phyloP scores from a whole-genome alignment of 2,329 filamentous ascomycete genomes.

The Fusarium oxysporum region DNA sequence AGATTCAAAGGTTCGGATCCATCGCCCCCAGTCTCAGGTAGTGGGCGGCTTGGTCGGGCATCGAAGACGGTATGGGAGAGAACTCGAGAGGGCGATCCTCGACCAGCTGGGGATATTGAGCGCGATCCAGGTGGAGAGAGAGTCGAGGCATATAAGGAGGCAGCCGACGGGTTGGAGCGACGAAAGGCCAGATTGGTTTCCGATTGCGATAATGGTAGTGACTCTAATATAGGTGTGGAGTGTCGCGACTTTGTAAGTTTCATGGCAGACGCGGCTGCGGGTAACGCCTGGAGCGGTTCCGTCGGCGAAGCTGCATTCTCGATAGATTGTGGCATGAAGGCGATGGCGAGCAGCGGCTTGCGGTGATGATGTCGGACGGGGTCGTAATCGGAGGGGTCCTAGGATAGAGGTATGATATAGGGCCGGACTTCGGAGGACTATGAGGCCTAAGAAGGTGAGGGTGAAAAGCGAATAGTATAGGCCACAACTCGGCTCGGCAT shows the following conservation, averaged over 20 bases:
- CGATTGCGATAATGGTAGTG: conserved; percentile 60
- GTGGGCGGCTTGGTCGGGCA: conserved; percentile 56
- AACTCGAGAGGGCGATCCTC: conserved; percentile 67
- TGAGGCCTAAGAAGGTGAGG: conserved; percentile 40
- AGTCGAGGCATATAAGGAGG: conserved; percentile 73
- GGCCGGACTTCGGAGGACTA: conserved; percentile 37
- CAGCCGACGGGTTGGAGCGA: conserved; percentile 66
- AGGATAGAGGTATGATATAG: conserved; percentile 3
- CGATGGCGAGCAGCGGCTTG: conserved; percentile 41
- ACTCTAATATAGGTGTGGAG: conserved; percentile 63
- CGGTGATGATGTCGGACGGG: conserved; percentile 15
- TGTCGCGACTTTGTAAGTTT: conserved; percentile 72
- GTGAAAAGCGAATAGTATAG: conserved; percentile 37
- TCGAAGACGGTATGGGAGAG: conserved; percentile 70
- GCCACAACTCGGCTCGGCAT: conserved; percentile 46
- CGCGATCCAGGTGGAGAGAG: conserved; percentile 76
- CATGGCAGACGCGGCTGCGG: conserved; percentile 70
- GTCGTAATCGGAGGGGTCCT: conserved; percentile 15
- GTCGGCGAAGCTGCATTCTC: conserved; percentile 69
- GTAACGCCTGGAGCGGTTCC: conserved; percentile 77
- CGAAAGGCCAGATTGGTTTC: conserved; percentile 66
- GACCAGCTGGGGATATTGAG: conserved; percentile 73
- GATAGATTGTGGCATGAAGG: conserved; percentile 75
- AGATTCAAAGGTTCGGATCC: conserved; percentile 70
- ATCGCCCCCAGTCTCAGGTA: conserved; percentile 58